Base-by-base conservation (phyloP, 805 yeast species). In the Tetrapisispora phaffii region DNA sequence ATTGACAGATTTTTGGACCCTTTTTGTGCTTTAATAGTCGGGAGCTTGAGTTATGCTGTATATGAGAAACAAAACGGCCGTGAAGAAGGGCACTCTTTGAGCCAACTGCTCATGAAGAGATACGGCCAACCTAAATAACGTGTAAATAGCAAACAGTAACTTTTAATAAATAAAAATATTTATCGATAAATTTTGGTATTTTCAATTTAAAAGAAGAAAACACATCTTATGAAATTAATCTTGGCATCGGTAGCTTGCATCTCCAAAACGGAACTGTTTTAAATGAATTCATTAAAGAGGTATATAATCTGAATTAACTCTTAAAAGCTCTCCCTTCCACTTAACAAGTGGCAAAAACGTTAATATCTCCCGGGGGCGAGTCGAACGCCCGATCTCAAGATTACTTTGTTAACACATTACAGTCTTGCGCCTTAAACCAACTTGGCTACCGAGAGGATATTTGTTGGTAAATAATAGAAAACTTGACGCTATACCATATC, bases 1-100 rank as follows among this genome's bases (percentile, higher is more conserved):
- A 21, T 10, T 20, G 9, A 23, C 9, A 73, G 82, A 55, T 65
- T 69, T 50, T 58, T 74, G 9, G 94, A 84, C 58, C 87, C 90
- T 5, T 23, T 80, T 2, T 73, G 81, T 50, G 89, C 83, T 2
- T 55, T 82, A 2, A 57, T 70, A 0, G 71, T 82, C 1, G 94
- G 94, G 1, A 70, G 74, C 0, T 63, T 74, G 7, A 77, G 87
- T 4, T 84, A 79, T 59, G 80, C 75, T 50, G 64, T 79, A 9
- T 79, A 80, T 51, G 94, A 84, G 57, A 22, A 63, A 58, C 47
- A 69, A 84, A 52, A 70, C 70, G 1, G 76, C 2, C 17, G 41
- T 7, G 20, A 22, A 33, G n/a, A 22, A 19, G 45, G 41, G 10
- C 45, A 43, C 24, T 13, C 20, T 19, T 26, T 43, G n/a, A 37